Evolutionary conservation across 306 rosid species (phyloP).

Genomic region (Cucurbita maxima): DNA sequence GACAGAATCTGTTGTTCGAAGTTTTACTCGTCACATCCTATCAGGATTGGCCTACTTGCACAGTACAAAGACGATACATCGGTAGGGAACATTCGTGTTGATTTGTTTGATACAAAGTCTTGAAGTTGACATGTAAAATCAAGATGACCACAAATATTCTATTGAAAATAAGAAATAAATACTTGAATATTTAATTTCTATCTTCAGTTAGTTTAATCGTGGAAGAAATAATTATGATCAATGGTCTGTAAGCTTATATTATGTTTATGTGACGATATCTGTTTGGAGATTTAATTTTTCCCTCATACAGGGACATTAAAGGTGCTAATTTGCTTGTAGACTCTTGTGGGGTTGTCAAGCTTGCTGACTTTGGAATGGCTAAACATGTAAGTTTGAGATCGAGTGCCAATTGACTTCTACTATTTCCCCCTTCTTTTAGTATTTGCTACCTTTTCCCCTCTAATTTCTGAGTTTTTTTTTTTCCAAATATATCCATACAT

Average conservation of each 20-base stretch:
- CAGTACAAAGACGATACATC: constrained; percentile 72
- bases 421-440: background rate
- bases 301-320: constrained; percentile 61
- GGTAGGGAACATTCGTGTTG: constrained; percentile 25
- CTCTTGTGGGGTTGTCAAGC: constrained; percentile 84
- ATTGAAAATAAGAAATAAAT: background rate
- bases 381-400: constrained; percentile 57
- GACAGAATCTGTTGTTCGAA: constrained; percentile 85
- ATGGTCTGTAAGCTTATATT: background rate
- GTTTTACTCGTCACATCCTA: constrained; percentile 87
- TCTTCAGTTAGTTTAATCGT: background rate
- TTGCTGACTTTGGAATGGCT: constrained; percentile 99
- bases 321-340: constrained; percentile 98
- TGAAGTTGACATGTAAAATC: background rate
- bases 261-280: background rate
- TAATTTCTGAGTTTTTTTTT: too few relatives aligned
- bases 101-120: background rate
- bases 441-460: background rate
- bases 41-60: constrained; percentile 92
- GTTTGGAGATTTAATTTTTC: background rate
- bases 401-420: background rate
- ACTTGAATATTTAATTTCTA: background rate
- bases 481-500: background rate
- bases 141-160: background rate
- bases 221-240: background rate